Evolutionary conservation across 2,329 filamentous ascomycete genomes (phyloP), one percentile per base, ranked within the genome.

Genomic region (Trichoderma guizhouense): DNA sequence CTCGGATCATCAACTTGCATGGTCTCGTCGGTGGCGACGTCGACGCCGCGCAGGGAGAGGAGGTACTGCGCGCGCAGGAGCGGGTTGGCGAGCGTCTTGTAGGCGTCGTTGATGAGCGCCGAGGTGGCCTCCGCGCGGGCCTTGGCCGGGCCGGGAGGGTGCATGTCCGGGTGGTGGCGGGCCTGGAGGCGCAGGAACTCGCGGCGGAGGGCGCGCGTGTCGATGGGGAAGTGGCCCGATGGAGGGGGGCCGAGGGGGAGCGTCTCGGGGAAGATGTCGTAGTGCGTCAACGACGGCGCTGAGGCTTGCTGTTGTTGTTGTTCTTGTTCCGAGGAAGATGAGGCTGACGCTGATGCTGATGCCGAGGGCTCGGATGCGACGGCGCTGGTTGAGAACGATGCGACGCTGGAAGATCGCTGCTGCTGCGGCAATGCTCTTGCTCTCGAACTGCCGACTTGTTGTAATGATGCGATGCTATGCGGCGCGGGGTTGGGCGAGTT

Each of bases 121-220:
- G 92, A 96, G n/a, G 91, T 85, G 0, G 90, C 92, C 81, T 97
- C 93, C 24, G 94, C 94, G 62, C 87, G 78, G 76, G 83, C 76
- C 83, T 91, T 85, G 81, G 85, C 78, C 80, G 85, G 24, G 2
- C 36, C 53, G 75, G 86, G 74, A 76, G 88, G 84, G 79, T 87
- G 85, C 73, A 91, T 84, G 80, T 96, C 93, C 1, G 93, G 93
- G 81, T 96, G 93, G 12, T 92, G 88, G 57, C 87, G 86, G 21
- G 90, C 88, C 83, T 99, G 96, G 1, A 98, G 88, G 73, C 89
- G 88, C 15, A 98, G 89, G 83, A 97, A 98, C 80, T 99, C 96
- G 75, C 89, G 88, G 64, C 93, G 92, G 24, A 98, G 88, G 18
- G 88, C 84, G 71, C 87, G 85, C 14, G 88, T 79, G 79, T 97